A percentile compares a stretch with the other conserved stretches of the same genome.
These are phyloP conservation scores for Colletotrichum nymphaeae DNA, from an alignment of 2,329 filamentous ascomycete species.

Conservation along the genomic window DNA sequence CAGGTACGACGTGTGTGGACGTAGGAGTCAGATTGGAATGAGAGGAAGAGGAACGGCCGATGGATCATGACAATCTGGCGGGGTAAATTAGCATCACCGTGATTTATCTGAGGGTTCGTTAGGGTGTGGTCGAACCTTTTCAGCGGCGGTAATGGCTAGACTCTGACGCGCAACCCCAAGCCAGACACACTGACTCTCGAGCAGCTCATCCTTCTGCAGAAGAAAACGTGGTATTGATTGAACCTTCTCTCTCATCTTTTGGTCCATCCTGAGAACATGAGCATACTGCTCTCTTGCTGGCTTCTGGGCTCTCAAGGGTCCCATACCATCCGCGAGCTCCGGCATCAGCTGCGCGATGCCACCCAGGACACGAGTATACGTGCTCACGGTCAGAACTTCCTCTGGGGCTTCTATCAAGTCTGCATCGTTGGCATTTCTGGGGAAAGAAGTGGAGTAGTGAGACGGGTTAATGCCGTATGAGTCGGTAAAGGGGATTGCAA, in stretches of 20 bases:
- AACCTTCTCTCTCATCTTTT: background rate
- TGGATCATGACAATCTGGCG: background rate
- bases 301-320: background rate
- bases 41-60: background rate
- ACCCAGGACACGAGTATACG: background rate
- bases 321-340: background rate
- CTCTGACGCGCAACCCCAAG: background rate
- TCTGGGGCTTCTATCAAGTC: background rate
- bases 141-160: background rate
- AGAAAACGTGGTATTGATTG: background rate
- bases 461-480: background rate
- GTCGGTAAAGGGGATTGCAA: background rate
- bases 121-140: background rate
- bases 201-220: background rate
- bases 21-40: background rate
- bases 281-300: background rate
- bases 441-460: background rate
- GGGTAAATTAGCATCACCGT: background rate
- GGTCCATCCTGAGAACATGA: background rate
- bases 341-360: background rate
- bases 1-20: background rate
- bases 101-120: background rate
- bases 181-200: background rate
- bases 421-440: background rate
- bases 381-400: background rate